Conservation (phyloP, 1,284 basidiomycete genomes). For the Gyrodon tennesseensis region DNA sequence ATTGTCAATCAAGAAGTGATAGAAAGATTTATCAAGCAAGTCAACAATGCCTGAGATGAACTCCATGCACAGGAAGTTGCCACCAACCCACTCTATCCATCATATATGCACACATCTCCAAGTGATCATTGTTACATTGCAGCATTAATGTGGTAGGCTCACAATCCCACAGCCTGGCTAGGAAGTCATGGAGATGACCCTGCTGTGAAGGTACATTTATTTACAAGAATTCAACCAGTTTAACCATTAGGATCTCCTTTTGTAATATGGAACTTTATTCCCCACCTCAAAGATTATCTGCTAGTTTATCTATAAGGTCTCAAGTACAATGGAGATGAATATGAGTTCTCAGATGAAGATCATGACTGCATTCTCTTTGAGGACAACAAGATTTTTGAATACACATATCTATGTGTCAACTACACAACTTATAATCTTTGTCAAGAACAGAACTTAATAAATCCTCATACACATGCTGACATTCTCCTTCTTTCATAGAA, state of each 20-base stretch:
- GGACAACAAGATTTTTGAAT: constrained; percentile 19
- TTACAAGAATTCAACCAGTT: background rate
- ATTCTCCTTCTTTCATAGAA: constrained; percentile 14
- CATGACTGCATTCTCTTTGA: background rate
- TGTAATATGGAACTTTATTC: background rate
- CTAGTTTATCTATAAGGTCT: background rate
- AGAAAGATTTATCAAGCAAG: too few relatives aligned
- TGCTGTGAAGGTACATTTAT: rapidly evolving
- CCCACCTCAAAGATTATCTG: background rate
- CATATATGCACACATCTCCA: too few relatives aligned
- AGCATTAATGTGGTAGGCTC: too few relatives aligned
- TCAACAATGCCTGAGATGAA: too few relatives aligned
- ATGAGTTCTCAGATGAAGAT: constrained; percentile 11
- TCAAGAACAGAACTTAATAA: constrained; percentile 36
- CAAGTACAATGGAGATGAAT: background rate
- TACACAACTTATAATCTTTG: constrained; percentile 41
- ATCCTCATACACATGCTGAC: constrained; percentile 13
- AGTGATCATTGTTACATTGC: too few relatives aligned
- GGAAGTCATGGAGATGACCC: background rate
- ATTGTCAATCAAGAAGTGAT: too few relatives aligned
- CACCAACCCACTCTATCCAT: too few relatives aligned
- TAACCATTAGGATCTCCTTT: too few relatives aligned
- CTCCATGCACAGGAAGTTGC: too few relatives aligned
- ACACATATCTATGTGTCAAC: constrained; percentile 30
- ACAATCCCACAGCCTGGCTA: too few relatives aligned